Conservation (phyloP, 73 alveolate genomes). For the Uronychia binucleata region DNA sequence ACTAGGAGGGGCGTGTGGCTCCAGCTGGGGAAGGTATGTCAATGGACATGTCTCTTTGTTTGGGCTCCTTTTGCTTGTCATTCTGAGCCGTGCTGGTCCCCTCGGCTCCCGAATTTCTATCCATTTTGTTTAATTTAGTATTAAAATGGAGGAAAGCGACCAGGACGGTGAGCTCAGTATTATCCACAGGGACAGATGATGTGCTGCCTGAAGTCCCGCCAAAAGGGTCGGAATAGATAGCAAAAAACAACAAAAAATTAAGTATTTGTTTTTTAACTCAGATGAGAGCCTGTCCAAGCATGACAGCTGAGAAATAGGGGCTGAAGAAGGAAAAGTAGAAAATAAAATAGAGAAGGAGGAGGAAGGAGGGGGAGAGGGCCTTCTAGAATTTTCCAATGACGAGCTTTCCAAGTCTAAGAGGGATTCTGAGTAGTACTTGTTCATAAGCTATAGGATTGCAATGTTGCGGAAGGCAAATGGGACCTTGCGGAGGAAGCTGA, state of each 20-base stretch:
- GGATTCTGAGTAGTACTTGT: no score
- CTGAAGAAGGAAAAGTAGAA: background rate
- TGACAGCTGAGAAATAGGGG: background rate
- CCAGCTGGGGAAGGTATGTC: background rate
- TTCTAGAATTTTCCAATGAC: background rate
- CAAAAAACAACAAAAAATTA: no score
- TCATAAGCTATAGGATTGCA: background rate
- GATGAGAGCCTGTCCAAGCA: background rate
- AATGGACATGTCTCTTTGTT: background rate
- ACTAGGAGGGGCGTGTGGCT: no score
- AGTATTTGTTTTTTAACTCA: no score
- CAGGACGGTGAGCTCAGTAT: background rate
- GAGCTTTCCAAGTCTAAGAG: no score
- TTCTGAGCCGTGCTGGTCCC: background rate
- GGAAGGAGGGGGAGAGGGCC: background rate
- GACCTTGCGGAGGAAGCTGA: background rate
- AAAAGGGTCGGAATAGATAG: background rate
- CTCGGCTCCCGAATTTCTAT: background rate
- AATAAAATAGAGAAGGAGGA: background rate
- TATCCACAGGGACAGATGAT: background rate
- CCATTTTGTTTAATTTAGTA: background rate
- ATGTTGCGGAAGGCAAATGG: background rate
- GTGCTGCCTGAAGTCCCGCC: background rate
- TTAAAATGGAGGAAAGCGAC: background rate
- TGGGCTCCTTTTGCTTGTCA: background rate